phyloP scores from a whole-genome alignment of 2,329 filamentous ascomycete genomes.

The Hypoxylon sp. region DNA sequence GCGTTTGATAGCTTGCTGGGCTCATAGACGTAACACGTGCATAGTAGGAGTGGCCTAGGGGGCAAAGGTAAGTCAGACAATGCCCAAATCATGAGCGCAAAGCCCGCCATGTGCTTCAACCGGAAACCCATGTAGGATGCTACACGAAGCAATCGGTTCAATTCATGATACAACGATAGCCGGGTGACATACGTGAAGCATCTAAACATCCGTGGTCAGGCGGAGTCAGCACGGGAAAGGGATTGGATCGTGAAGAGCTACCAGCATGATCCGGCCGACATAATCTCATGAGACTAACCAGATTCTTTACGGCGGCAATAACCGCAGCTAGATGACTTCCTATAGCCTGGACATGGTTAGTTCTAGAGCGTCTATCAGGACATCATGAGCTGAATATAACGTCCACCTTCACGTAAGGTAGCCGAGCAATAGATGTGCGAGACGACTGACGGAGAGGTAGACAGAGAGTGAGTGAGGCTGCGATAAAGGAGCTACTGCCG shows the following conservation, averaged over 20 bases:
- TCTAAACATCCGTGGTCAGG: conserved; percentile 15
- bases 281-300: conserved; percentile 59
- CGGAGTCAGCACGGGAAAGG: conserved; percentile 6
- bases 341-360: conserved; percentile 54
- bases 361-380: conserved; percentile 21
- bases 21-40: conserved; percentile 67
- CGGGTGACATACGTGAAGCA: conserved; percentile 27
- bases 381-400: conserved; percentile 4
- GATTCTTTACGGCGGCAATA: conserved; percentile 59
- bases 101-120: conserved; percentile 29
- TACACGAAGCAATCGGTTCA: conserved; percentile 25
- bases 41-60: conserved; percentile 76
- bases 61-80: conserved; percentile 39
- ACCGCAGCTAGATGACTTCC: conserved; percentile 60
- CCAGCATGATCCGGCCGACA: conserved; percentile 40
- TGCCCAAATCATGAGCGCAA: conserved; percentile 37
- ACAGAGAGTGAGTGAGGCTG: background rate
- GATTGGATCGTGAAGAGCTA: conserved; percentile 17
- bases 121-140: conserved; percentile 25
- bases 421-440: conserved; percentile 32
- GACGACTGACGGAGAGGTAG: too few relatives aligned
- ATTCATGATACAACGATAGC: conserved; percentile 24
- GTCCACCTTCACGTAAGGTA: conserved; percentile 1
- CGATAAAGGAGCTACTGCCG: conserved; percentile 8
- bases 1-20: conserved; percentile 71